Base-by-base conservation (phyloP, 2,329 filamentous ascomycete genomes). In the Niveomyces coronatus region DNA sequence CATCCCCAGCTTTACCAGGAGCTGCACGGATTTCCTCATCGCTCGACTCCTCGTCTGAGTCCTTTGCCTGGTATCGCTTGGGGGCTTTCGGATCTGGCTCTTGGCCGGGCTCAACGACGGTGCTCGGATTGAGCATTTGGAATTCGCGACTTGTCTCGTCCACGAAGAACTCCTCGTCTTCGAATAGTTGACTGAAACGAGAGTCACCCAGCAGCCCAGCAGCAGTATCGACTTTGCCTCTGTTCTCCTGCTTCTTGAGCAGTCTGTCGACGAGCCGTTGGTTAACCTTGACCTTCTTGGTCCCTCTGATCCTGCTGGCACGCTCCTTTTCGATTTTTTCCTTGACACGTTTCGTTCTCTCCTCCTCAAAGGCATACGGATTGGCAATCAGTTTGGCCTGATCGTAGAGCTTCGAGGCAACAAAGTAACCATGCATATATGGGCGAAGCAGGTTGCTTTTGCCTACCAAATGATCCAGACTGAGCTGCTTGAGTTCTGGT, bases 351-450 rank as follows among this genome's bases (percentile, higher is more conserved):
- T 94, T 95, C 44, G 81, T 79, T 41, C 87, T 76, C 59, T 96
- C 86, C 53, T 96, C 85, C 55, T 95, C 86, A 72, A 84, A 94
- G 37, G 93, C 74, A 55, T 93, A 93, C 0, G 91, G 91, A 61
- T 96, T 94, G 35, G 84, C 82, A 51, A 96, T 94, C 43, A 98
- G 67, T 39, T 85, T 73, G 14, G 91, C 91, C 58, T 98, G 88
- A 55, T 98, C 93, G 58, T 98, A 96, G 18, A 98, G 64, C 53
- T 88, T 86, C 51, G 93, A 89, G 24, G 85, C 85, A 34, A 98
- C 88, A 63, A 98, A 98, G 70, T 91, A 96, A 50, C 91, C 93
- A 57, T 98, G 91, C 93, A 98, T 98, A 56, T 98, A 98, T 30
- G 91, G 91, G 31, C 89, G 75, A 28, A 98, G 67, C 15, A 96